Evolutionary conservation across 257 asterid genomes (phyloP), one percentile per base, ranked within the genome.

Genomic region (Plantago major): DNA sequence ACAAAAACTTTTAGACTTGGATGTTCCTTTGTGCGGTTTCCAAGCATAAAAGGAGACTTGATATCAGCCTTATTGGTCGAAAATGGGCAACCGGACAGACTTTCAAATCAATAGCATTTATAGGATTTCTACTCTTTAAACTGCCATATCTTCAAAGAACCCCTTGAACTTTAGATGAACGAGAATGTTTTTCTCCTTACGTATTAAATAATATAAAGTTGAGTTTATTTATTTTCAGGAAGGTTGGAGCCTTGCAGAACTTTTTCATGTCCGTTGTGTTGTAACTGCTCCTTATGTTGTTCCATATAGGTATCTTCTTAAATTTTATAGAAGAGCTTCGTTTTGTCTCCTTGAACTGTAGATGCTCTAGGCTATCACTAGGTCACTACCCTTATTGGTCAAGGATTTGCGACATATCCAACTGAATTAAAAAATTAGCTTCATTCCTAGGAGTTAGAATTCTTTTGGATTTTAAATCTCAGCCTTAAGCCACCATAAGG

Each of bases 241-340:
- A 81, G 98, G 98, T 67, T 92, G 98, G 98, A 89, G 86, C 68
- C 83, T 92, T 71, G 98, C 98, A 0, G 98, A 92, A 79, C 87
- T 92, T 63, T 92, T 89, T 74, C 76, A 71, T 52, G 76, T 92
- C 61, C 84, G 51, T 46, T 92, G 98, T 78, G 72, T 81, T 73
- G 89, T 86, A 73, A 90, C 90, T 75, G 93, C 98, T 77, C 97
- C 98, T 46, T 92, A 89, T 80, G 93, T 89, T 12, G 93, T 89
- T 67, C 98, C 98, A 46, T 92, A 92, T 76, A 82, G 98, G 98
- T 92, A 77, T 42, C 26, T 30, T 26, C 64, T 70, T 59, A 14
- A 5, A 48, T 48, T 4, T 10, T 47, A 47, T 8, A 46, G 45
- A 52, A 56, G 42, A 44, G 11, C 42, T 59, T 58, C 15, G 1